phyloP scores from a whole-genome alignment of 768 basidiomycete species.

The Phanerochaete carnosa region DNA sequence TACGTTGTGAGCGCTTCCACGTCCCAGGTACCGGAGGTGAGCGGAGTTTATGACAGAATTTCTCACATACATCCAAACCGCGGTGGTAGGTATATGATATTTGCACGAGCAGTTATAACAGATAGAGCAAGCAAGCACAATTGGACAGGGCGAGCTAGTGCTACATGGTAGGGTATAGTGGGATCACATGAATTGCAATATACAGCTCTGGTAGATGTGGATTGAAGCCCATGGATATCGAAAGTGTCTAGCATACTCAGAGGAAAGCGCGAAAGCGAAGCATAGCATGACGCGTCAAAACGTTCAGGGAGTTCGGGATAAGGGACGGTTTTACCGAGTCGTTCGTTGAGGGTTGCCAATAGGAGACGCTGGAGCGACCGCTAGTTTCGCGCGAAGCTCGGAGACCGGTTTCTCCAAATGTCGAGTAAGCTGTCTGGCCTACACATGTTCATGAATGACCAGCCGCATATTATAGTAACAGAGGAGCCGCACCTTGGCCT shows the following conservation, averaged over 20 bases:
- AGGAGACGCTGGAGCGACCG: constrained; percentile 15
- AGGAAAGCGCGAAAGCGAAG: background rate
- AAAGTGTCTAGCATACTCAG: background rate
- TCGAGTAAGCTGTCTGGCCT: constrained; percentile 22
- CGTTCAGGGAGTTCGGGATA: background rate
- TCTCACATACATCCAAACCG: background rate
- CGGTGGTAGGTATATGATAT: background rate
- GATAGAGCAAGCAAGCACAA: background rate
- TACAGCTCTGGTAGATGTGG: background rate
- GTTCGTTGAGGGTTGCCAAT: constrained; percentile 15
- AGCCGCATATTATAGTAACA: background rate
- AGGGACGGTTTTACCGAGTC: background rate
- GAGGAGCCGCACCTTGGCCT: constrained; percentile 47
- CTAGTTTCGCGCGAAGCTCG: constrained; percentile 17
- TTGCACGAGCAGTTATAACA: background rate
- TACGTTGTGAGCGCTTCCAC: constrained; percentile 4
- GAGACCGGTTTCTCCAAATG: constrained; percentile 24
- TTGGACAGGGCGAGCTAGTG: background rate
- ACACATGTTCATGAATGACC: background rate
- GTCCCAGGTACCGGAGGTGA: background rate
- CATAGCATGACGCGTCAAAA: background rate
- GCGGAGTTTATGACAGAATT: background rate
- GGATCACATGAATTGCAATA: background rate
- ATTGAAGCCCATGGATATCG: background rate
- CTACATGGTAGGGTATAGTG: background rate